Conservation (phyloP, 108 stramenopile species). For the Stephanodiscus minutulus region DNA sequence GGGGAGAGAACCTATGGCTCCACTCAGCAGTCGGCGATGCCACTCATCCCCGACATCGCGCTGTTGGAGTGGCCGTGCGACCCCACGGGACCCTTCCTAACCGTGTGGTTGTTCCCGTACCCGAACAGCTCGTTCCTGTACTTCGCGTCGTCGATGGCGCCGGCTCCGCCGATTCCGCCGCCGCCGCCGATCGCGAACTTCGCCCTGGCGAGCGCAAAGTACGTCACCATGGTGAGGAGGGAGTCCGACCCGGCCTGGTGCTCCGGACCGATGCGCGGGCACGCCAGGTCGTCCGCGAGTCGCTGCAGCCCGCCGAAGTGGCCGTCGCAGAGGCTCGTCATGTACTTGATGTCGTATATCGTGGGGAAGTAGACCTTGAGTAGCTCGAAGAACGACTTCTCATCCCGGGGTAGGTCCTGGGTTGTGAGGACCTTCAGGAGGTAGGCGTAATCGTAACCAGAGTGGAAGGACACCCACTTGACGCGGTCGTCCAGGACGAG, state of each 20-base stretch:
- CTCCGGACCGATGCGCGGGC: slow-evolving; percentile 96
- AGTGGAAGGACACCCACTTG: slow-evolving; percentile 97
- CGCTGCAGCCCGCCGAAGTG: slow-evolving; percentile 94
- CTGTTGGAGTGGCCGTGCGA: slow-evolving; percentile 21
- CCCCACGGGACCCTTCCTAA: slow-evolving; percentile 64
- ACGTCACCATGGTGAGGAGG: slow-evolving; percentile 94
- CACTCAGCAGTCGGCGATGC: slow-evolving; percentile 14
- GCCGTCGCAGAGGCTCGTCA: slow-evolving; percentile 91
- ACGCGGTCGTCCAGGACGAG: slow-evolving; percentile 95
- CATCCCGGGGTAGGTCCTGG: slow-evolving; percentile 75
- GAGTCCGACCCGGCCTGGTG: slow-evolving; percentile 99
- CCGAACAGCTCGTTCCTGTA: slow-evolving; percentile 91
- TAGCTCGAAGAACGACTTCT: slow-evolving; percentile 91
- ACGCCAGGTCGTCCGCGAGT: slow-evolving; percentile 90
- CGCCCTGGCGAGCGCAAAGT: slow-evolving; percentile 87
- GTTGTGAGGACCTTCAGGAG: slow-evolving; percentile 92
- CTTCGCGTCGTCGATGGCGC: slow-evolving; percentile 71
- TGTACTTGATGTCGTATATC: slow-evolving; percentile 98
- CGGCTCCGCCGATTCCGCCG: too few species aligned
- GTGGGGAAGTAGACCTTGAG: slow-evolving; percentile 96
- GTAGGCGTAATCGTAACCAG: slow-evolving; percentile 98
- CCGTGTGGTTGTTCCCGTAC: slow-evolving; percentile 88
- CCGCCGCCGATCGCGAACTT: slow-evolving; percentile 66
- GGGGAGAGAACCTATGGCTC: too few species aligned
- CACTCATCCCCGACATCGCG: slow-evolving; percentile 24